Evolutionary conservation across 75 land plant species (phyloP), one percentile per base, ranked within the genome.

Genomic region (Sequoiadendron giganteum): DNA sequence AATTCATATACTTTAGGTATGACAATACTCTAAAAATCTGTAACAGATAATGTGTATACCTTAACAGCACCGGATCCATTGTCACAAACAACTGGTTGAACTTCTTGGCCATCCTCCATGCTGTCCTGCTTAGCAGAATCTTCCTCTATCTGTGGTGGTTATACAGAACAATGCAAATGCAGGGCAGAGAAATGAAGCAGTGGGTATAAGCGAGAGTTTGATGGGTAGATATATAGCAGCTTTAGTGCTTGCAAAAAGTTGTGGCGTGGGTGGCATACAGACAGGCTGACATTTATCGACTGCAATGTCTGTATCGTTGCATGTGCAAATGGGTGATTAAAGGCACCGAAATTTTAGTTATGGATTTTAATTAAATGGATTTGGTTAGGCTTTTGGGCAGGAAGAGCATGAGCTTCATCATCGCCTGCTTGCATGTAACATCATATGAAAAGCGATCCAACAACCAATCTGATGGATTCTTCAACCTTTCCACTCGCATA

Each of bases 31-130:
- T 13, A 52, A 13, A 0, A 52, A 75, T 34, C 10, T 34, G n/a
- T 32, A 40, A 30, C 13, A 72, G 10, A 10, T 34, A 5, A 28
- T 28, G 16, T 34, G 18, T 83, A 34, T 54, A 89, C 90, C 90
- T 89, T 89, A 3, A 90, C 91, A 54, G 89, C 89, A 25, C 91
- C 91, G n/a, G 91, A 90, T 68, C 91, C 91, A 88, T 90, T 90
- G 90, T 90, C 91, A 28, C 91, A 90, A 30, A 90, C 91, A 28
- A 90, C 58, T 25, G 91, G 91, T 43, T 90, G 91, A 79, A 90
- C 55, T 55, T 89, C 90, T 11, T 89, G 90, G 19, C 56, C 85
- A 2, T 89, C 90, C n/a, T 90, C 90, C 90, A 89, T 89, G 10
- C n/a, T 21, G 3, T 5, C 82, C 45, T 42, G 45, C 30, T 25